phyloP scores from a whole-genome alignment of 2,329 filamentous ascomycete species.

The Mollisia scopiformis region DNA sequence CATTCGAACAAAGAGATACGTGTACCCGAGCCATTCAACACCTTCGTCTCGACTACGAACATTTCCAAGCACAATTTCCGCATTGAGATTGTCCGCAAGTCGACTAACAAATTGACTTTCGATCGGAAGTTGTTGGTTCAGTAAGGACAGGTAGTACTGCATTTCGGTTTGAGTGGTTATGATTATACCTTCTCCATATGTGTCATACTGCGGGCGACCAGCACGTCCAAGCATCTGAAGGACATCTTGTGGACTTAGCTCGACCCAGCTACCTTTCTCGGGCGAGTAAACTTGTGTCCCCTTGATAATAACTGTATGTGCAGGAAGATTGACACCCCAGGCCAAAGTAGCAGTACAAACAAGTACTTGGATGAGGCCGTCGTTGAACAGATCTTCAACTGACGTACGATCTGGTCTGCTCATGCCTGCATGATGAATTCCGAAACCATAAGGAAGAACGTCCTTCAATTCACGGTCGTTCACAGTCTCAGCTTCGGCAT shows the following conservation, averaged over 20 bases:
- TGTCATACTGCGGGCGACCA: constrained; percentile 94
- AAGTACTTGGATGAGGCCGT: constrained; percentile 90
- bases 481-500: constrained; percentile 80
- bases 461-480: constrained; percentile 91
- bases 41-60: constrained; percentile 90
- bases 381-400: constrained; percentile 91
- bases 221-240: constrained; percentile 98
- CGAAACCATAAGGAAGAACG: constrained; percentile 92
- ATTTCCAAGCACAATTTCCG: constrained; percentile 93
- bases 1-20: constrained; percentile 98
- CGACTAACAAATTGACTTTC: constrained; percentile 95
- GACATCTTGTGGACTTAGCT: constrained; percentile 95
- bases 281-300: constrained; percentile 97
- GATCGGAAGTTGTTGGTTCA: constrained; percentile 97
- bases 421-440: constrained; percentile 98
- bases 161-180: constrained; percentile 95
- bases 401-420: constrained; percentile 91
- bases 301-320: constrained; percentile 98
- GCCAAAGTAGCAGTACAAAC: constrained; percentile 98
- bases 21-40: constrained; percentile 99
- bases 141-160: constrained; percentile 93
- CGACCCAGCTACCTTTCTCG: constrained; percentile 98
- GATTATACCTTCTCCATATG: constrained; percentile 97
- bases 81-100: constrained; percentile 93
- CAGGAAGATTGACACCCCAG: constrained; percentile 98